Evolutionary conservation across 164 flowering plant species (phyloP), one percentile per base, ranked within the genome.

Genomic region (Tinospora cordifolia): DNA sequence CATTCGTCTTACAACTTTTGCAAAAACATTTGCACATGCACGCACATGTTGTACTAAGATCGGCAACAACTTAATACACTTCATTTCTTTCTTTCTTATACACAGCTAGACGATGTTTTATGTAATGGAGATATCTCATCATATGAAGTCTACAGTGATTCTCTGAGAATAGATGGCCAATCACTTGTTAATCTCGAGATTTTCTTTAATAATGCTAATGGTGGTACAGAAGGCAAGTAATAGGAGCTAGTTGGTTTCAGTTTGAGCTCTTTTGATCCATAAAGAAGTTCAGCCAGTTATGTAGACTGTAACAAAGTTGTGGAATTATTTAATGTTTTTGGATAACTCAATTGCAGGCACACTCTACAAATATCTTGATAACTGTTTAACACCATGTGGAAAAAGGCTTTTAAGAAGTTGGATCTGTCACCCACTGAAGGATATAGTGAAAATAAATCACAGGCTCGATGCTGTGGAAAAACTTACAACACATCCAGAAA

Each of bases 101-200:
- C 36, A 62, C 87, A 92, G 99, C 78, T 90, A 68, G 85, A 87
- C 76, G 97, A 95, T 85, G 83, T 76, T 51, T 72, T 95, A 75
- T 78, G 81, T 65, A 87, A 86, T 80, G 98, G 97, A 24, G 96
- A 88, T 68, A 75, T 95, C 73, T 69, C 76, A 38, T 85, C 96
- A 34, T 92, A 92, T 73, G 81, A 90, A 77, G 87, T 92, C 49
- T 92, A 87, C 46, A 82, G 62, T 67, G 95, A 91, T 58, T 88
- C 85, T 78, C 88, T 95, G 64, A 84, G 90, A 80, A 89, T 95
- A 87, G 99, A 95, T 77, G 97, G 99, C 17, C 98, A 92, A 78
- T 89, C 99, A 36, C 81, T 90, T 38, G 82, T 87, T 19, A 95
- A 95, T 84, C 94, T 92, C 74, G 99, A 95, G 83, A 83, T 95